Base-by-base conservation (phyloP, 768 basidiomycete genomes). In the Boletus vinaceobasis region DNA sequence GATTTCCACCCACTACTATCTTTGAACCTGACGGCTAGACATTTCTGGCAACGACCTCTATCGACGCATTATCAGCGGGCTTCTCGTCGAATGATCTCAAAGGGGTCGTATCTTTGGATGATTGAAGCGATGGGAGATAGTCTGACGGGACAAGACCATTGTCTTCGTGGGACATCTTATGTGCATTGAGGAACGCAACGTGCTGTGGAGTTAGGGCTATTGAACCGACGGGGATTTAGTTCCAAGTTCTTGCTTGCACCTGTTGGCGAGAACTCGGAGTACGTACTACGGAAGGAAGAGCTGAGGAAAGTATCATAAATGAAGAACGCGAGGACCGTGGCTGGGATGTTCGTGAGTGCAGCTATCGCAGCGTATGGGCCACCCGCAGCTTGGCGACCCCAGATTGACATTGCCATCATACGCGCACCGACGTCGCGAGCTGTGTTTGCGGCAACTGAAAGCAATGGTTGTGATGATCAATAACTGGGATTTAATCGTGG, bases 371-470 rank as follows among this genome's bases (percentile, higher is more conserved):
- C 78, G 61, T 87, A 88, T 7, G 63, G 58, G 17, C 78, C 79
- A 37, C 84, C 85, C 31, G 69, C 67, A 32, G 83, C 84, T 58
- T 65, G 62, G 3, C 33, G 62, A 19, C 86, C 86, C 77, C 82
- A 88, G 51, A 87, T 78, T 5, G 83, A 75, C 68, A 89, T 64
- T 1, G 77, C 80, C 59, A 79, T 77, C n/a, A 88, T 56, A 15
- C 86, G 80, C 4, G 77, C 83, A 19, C 86, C 87, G 40, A 89
- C 29, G 65, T 88, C 87, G 62, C 87, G 84, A 29, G 86, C 85
- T 4, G 83, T 70, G 67, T 89, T 89, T 33, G 85, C 74, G 14
- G 83, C 76, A 43, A 88, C 79, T 83, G 52, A 8, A 56, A 46
- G 7, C 43, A 43, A 21, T 36, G 14, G 43, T 38, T 9, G 15